Percentiles rank a stretch among this genome's conserved stretches.
Evolutionary conservation across 2,329 filamentous ascomycete species (phyloP).

Genomic region (Xylariaceae sp.): DNA sequence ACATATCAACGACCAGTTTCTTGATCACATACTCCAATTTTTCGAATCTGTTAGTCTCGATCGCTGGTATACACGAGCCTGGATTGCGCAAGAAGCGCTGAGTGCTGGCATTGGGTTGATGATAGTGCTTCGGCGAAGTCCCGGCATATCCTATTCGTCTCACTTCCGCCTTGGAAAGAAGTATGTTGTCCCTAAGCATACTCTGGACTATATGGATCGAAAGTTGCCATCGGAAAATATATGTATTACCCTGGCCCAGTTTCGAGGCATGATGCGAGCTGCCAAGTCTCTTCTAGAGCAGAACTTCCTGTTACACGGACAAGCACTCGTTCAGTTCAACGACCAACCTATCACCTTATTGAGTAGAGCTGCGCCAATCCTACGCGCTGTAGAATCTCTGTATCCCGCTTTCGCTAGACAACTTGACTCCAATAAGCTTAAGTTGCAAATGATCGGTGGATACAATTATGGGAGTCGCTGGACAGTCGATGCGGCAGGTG

Average conservation of each 20-base stretch:
- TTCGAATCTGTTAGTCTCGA: slow-evolving; percentile 1
- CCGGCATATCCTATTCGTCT: neutral
- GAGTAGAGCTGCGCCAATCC: neutral
- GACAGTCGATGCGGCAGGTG: slow-evolving; percentile 6
- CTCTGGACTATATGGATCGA: neutral
- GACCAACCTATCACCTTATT: neutral
- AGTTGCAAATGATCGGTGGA: neutral
- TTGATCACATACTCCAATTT: neutral
- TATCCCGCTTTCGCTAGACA: neutral
- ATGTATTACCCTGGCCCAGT: neutral
- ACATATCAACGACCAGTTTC: neutral
- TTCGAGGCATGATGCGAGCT: neutral
- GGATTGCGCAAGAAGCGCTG: slow-evolving; percentile 18
- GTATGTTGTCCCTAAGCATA: slow-evolving; percentile 3
- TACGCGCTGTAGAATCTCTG: neutral
- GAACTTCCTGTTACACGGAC: neutral
- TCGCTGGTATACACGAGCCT: slow-evolving; percentile 17
- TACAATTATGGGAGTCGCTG: slow-evolving; percentile 1
- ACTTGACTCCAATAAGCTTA: neutral
- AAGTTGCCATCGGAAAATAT: neutral
- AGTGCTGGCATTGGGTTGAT: slow-evolving; percentile 5
- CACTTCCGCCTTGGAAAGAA: neutral
- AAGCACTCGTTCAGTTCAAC: neutral
- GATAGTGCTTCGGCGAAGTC: slow-evolving; percentile 1
- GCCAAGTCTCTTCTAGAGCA: neutral